Evolutionary conservation across 2,329 filamentous ascomycete species (phyloP), one percentile per base, ranked within the genome.

Genomic region (Colletotrichum sp.): DNA sequence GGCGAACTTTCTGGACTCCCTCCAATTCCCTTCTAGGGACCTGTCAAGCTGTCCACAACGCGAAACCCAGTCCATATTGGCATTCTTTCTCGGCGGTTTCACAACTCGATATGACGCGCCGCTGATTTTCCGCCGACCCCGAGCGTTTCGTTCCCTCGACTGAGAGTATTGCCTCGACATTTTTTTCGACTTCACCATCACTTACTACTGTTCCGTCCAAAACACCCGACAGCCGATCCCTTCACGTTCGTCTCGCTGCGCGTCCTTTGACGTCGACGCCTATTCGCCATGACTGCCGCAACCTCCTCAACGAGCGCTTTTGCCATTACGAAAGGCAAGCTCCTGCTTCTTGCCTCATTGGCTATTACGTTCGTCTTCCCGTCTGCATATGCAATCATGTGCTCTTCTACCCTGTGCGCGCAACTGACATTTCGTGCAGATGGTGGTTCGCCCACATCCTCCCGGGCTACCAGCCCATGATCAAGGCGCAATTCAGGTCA

Each of bases 381-480:
- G 10, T n/a, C 66, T 12, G 32, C 24, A 63, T 24, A 24, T 24
- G 26, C n/a, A 21, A 52, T 13, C n/a, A 21, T 52, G n/a, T 52
- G 43, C 43, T 52, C 43, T 52, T 21, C 43, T 21, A 52, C 12
- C 43, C 28, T 10, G n/a, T 21, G 7, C 3, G 48, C 12, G 13
- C 36, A 12, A 24, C 74, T 74, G 18, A 74, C 57, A 61, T 15
- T 8, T 4, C 13, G 10, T n/a, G 28, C 74, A 90, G 88, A 72
- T 90, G 88, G 88, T 86, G 84, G 80, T 79, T 88, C 64, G 88
- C 88, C 8, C 81, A 84, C 48, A 78, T 88, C 5, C 75, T 89
- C 7, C 86, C 87, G 9, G 81, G 81, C 55, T 89, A 88, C 81
- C 83, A 85, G 57, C 85, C 86, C 60, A 82, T 82, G n/a, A 84